Percentiles rank a stretch among this genome's conserved stretches.
Evolutionary conservation across 2,329 filamentous ascomycete species (phyloP).

Genomic region (Colletotrichum gigasporum): DNA sequence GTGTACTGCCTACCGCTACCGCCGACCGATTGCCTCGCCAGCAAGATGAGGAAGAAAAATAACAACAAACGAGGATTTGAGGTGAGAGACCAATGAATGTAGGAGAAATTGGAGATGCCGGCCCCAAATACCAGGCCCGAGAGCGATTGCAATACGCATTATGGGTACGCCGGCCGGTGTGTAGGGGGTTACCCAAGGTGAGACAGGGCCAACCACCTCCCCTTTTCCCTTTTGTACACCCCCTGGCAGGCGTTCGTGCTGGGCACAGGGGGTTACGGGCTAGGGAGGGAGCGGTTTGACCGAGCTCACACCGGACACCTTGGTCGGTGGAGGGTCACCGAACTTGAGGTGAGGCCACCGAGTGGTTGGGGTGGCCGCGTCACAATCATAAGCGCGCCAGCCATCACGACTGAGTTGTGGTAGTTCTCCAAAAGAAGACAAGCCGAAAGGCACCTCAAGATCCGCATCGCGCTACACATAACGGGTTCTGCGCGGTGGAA

Average conservation of each 20-base stretch:
- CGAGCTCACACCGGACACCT: constrained; percentile 14
- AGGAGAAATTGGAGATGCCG: constrained; percentile 15
- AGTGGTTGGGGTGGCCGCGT: neutral
- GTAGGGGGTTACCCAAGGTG: constrained; percentile 18
- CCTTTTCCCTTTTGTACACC: constrained; percentile 3
- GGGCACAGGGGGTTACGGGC: neutral
- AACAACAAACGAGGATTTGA: constrained; percentile 31
- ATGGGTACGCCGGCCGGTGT: constrained; percentile 16
- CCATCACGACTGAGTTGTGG: neutral
- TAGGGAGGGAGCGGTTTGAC: neutral
- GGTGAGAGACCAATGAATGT: constrained; percentile 26
- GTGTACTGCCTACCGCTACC: constrained; percentile 15
- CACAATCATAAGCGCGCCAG: neutral
- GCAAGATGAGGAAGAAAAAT: constrained; percentile 38
- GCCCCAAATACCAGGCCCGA: constrained; percentile 13
- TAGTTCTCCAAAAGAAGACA: neutral
- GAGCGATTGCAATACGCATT: constrained; percentile 9
- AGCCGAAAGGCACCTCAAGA: neutral
- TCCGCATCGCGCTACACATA: neutral
- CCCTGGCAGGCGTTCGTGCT: neutral
- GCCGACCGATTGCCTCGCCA: constrained; percentile 25
- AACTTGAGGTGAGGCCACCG: neutral
- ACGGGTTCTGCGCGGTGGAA: neutral
- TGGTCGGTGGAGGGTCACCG: neutral
- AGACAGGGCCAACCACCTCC: constrained; percentile 21